These are phyloP conservation scores for Yamadazyma blattariae DNA, from an alignment of 1,139 yeast genomes.

Conservation along the genomic window DNA sequence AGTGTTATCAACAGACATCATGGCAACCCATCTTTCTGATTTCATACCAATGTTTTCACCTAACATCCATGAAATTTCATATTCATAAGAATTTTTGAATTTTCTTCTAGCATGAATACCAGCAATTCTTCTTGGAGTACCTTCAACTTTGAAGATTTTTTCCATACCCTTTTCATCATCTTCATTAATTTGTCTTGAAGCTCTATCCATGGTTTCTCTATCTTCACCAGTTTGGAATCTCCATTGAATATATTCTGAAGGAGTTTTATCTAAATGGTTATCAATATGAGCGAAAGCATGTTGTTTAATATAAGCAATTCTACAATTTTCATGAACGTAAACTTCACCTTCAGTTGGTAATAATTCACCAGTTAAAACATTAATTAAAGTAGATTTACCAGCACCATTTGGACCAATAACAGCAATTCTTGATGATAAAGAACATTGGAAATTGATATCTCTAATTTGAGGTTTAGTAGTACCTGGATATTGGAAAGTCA, in stretches of 20 bases:
- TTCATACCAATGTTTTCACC: conserved; percentile 99
- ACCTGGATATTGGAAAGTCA: conserved; percentile 99
- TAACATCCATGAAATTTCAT: conserved; percentile 93
- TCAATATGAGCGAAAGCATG: conserved; percentile 99
- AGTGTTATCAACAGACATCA: conserved; percentile 99
- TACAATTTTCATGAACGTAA: conserved; percentile 98
- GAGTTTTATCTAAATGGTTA: conserved; percentile 98
- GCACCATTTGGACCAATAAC: conserved; percentile 99
- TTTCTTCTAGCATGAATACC: conserved; percentile 97
- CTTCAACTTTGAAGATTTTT: conserved; percentile 98
- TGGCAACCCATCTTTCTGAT: conserved; percentile 99
- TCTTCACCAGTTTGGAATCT: conserved; percentile 99
- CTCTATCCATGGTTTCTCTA: conserved; percentile 99
- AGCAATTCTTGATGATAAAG: conserved; percentile 98
- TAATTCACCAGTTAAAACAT: conserved; percentile 98
- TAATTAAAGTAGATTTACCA: conserved; percentile 98
- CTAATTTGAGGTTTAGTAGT: conserved; percentile 90
- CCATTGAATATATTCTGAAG: conserved; percentile 99
- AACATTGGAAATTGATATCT: conserved; percentile 96
- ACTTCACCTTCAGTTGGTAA: conserved; percentile 98
- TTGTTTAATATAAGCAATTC: conserved; percentile 99
- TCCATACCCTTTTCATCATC: conserved; percentile 97
- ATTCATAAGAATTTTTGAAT: conserved; percentile 99
- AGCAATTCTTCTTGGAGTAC: conserved; percentile 95
- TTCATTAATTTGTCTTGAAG: conserved; percentile 97